Percentiles rank a stretch among this genome's conserved stretches.
These are phyloP conservation scores for Lipomyces lipofer DNA, from an alignment of 805 yeast species.

Conservation along the genomic window DNA sequence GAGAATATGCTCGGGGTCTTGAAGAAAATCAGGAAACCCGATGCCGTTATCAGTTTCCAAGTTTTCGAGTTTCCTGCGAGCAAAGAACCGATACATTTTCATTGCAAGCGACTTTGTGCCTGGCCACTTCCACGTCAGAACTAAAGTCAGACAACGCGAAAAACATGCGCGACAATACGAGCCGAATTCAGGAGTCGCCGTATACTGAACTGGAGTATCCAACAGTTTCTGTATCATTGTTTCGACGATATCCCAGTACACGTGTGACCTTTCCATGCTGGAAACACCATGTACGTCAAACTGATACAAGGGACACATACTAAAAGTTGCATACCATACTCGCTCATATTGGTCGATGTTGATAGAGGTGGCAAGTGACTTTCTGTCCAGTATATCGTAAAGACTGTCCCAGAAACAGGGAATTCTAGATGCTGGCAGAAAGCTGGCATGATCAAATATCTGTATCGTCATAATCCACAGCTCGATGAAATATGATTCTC, in stretches of 20 bases:
- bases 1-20: slow-evolving; percentile 15
- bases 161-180: slow-evolving; percentile 28
- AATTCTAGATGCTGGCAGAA: background rate
- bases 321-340: slow-evolving; percentile 29
- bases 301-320: slow-evolving; percentile 30
- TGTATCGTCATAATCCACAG: slow-evolving; percentile 28
- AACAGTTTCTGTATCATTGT: slow-evolving; percentile 16
- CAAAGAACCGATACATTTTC: slow-evolving; percentile 30
- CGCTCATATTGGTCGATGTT: slow-evolving; percentile 21
- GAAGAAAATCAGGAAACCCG: slow-evolving; percentile 33
- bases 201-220: background rate
- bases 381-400: slow-evolving; percentile 10
- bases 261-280: background rate
- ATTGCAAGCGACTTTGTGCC: slow-evolving; percentile 28
- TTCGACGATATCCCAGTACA: slow-evolving; percentile 23
- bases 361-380: background rate
- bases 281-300: slow-evolving; percentile 19
- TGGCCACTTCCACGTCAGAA: slow-evolving; percentile 31
- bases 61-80: slow-evolving; percentile 28
- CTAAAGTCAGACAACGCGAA: slow-evolving; percentile 30
- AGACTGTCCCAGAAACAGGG: slow-evolving; percentile 24
- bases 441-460: slow-evolving; percentile 11
- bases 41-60: slow-evolving; percentile 20
- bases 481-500: slow-evolving; percentile 21
- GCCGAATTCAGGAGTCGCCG: slow-evolving; percentile 5